Conservation (phyloP, 2,329 filamentous ascomycete genomes). For the Zalaria sp. region DNA sequence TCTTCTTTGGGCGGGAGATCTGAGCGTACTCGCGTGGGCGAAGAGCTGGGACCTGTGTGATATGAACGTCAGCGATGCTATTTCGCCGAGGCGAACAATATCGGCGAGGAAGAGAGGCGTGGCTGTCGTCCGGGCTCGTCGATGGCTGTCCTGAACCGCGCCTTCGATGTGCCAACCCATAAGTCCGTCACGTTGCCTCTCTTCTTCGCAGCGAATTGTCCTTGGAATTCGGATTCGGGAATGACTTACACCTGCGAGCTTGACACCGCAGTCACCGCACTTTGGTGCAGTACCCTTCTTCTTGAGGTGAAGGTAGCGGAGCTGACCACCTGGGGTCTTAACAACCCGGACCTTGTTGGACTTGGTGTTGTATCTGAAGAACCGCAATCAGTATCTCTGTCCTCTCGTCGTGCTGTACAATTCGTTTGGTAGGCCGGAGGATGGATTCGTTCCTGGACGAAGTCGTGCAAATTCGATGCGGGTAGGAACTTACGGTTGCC, state of each 20-base stretch:
- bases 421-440: constrained; percentile 1
- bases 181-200: no score
- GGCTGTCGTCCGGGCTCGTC: not conserved
- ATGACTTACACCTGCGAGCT: constrained; percentile 88
- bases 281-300: constrained; percentile 97
- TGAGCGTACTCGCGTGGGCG: constrained; percentile 95
- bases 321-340: constrained; percentile 92
- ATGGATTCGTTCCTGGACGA: not conserved
- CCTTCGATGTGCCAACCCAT: not conserved
- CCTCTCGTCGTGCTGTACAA: not conserved
- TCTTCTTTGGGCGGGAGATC: constrained; percentile 98
- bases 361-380: constrained; percentile 81
- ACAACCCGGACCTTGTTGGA: constrained; percentile 94
- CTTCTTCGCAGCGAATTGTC: no score
- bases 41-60: constrained; percentile 74
- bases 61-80: not conserved
- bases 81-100: not conserved
- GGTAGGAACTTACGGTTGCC: constrained; percentile 30
- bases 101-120: not conserved
- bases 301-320: constrained; percentile 98
- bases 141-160: not conserved
- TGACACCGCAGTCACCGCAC: constrained; percentile 97
- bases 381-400: constrained; percentile 7
- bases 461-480: constrained; percentile 1
- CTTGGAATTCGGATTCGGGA: not conserved